phyloP scores from a whole-genome alignment of 768 basidiomycete genomes.

The Termitomyces sp. region DNA sequence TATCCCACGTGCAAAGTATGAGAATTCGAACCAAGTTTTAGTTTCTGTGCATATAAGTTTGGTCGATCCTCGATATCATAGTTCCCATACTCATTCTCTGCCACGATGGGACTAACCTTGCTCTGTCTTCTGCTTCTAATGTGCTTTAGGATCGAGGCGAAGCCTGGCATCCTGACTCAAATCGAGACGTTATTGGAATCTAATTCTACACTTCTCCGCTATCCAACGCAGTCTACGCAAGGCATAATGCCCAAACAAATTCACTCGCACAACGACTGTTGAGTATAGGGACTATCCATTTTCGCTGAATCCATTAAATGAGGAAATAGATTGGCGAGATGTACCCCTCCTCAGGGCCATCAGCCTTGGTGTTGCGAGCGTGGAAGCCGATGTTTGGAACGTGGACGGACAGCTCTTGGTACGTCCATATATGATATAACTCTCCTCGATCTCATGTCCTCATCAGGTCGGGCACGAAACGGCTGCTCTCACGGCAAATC shows the following conservation, averaged over 20 bases:
- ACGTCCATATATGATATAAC: slow-evolving; percentile 7
- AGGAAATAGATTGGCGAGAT: slow-evolving; percentile 41
- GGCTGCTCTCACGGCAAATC: slow-evolving; percentile 33
- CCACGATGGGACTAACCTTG: slow-evolving; percentile 5
- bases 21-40: background rate
- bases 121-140: background rate
- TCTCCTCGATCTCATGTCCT: background rate
- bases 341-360: slow-evolving; percentile 44
- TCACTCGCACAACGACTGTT: slow-evolving; percentile 55
- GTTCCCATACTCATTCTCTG: background rate
- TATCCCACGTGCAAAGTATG: background rate
- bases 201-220: slow-evolving; percentile 33
- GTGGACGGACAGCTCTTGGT: slow-evolving; percentile 39
- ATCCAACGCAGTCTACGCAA: slow-evolving; percentile 44
- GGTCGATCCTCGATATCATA: background rate
- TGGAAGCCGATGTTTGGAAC: slow-evolving; percentile 51
- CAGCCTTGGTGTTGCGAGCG: slow-evolving; percentile 43
- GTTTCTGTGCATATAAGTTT: background rate
- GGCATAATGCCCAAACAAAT: slow-evolving; percentile 40
- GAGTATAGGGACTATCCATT: slow-evolving; percentile 5
- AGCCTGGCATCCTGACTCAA: slow-evolving; percentile 10
- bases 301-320: background rate
- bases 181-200: slow-evolving; percentile 21
- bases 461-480: slow-evolving; percentile 40
- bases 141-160: slow-evolving; percentile 1